A percentile compares a stretch with the other conserved stretches of the same genome.
Evolutionary conservation across 306 rosid genomes (phyloP).

Genomic region (Abrus pulchellus): DNA sequence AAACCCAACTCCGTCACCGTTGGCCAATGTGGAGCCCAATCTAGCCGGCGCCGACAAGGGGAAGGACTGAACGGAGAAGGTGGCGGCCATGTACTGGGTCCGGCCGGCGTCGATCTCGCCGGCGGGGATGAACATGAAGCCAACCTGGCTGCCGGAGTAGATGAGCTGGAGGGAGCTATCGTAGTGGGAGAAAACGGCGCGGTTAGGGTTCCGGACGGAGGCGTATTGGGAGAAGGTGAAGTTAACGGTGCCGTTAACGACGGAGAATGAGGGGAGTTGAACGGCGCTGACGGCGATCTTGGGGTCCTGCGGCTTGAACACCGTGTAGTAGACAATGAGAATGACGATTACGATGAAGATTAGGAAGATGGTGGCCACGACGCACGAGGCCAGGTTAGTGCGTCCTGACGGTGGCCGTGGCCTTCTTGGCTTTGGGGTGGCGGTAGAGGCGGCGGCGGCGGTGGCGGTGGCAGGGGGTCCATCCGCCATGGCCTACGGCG

Average conservation of each 20-base stretch:
- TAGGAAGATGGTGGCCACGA: constrained; percentile 87
- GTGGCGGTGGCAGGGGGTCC: not conserved
- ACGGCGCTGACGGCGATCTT: constrained; percentile 83
- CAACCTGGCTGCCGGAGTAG: constrained; percentile 84
- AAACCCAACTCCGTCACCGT: constrained; percentile 52
- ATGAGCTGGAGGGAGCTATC: constrained; percentile 88
- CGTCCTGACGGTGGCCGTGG: constrained; percentile 85
- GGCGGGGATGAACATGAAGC: constrained; percentile 99
- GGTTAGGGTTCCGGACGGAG: constrained; percentile 84
- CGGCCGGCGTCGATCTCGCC: constrained; percentile 83
- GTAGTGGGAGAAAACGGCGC: constrained; percentile 81
- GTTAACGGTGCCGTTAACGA: constrained; percentile 77
- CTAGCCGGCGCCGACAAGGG: constrained; percentile 66
- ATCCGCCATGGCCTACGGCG: constrained; percentile 46
- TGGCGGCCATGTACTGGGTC: constrained; percentile 91
- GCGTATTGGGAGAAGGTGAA: constrained; percentile 94
- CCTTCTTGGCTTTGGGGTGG: constrained; percentile 43
- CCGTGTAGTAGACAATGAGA: constrained; percentile 82
- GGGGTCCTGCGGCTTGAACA: constrained; percentile 88
- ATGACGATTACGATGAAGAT: constrained; percentile 72
- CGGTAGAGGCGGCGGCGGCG: not conserved
- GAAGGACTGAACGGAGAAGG: constrained; percentile 79
- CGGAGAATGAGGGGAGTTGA: constrained; percentile 87
- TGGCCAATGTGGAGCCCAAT: constrained; percentile 50
- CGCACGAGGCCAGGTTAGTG: constrained; percentile 89